Base-by-base conservation (phyloP, 768 basidiomycete species). In the Peribolospora baueri region DNA sequence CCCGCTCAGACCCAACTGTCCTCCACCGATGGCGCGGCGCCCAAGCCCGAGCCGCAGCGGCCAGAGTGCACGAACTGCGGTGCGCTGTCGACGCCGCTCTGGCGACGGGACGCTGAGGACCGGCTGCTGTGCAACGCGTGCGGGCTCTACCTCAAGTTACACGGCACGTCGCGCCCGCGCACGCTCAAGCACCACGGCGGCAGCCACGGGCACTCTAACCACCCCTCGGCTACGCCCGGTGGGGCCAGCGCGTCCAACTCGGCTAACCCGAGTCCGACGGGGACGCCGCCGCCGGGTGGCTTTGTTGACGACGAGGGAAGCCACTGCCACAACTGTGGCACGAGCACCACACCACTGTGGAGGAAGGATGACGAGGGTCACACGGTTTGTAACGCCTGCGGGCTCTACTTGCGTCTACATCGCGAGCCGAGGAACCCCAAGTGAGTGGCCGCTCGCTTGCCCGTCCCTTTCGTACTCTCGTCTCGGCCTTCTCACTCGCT, bases 161-260 rank as follows among this genome's bases (percentile, higher is more conserved):
- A 97, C 63, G 87, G 87, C 50, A 88, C 95, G 51, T 84, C 88
- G 5, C 76, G 91, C 54, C 91, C 91, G 6, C 71, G 91, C 59
- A 90, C 87, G 45, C 75, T 97, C 58, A 93, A 93, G 75, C 95
- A 90, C 47, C 86, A 95, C 66, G 82, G 90, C 49, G 93, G 91
- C 69, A 93, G 55, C 42, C 25, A 25, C 25, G 25, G 25, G 25
- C 25, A 25, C 25, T 25, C 25, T 25, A 25, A 25, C 25, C 25
- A 25, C 25, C 25, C 25, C 25, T 25, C 25, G 25, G 25, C 25
- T 25, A 25, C 25, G 25, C 25, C 25, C 25, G 25, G 25, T 25
- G 25, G 25, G 25, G 25, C 25, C 25, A 25, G 25, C 25, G 25
- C 25, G 25, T 25, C 25, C 25, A 25, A 25, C 25, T 25, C 25